These are phyloP conservation scores for Paralagenidium karlingii DNA, from an alignment of 352 stramenopile species.

Conservation along the genomic window DNA sequence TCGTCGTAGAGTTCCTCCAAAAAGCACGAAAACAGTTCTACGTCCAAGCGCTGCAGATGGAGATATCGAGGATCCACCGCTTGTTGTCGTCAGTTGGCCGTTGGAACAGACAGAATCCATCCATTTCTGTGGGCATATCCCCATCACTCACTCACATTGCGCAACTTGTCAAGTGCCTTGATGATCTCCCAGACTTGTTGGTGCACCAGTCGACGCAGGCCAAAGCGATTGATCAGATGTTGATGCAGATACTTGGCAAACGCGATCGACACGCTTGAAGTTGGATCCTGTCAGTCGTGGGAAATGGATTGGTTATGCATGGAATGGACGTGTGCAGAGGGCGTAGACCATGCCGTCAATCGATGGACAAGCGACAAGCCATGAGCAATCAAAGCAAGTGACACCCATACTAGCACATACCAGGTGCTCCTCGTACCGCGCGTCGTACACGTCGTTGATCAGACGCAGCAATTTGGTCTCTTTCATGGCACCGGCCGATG, in stretches of 20 bases:
- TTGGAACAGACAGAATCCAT: neutral
- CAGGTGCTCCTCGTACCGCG: constrained; percentile 17
- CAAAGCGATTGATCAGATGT: constrained; percentile 57
- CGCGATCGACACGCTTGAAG: constrained; percentile 3
- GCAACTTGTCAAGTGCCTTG: no score
- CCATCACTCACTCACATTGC: no score
- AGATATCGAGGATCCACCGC: no score
- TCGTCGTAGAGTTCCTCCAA: constrained; percentile 34
- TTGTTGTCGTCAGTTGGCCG: no score
- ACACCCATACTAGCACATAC: constrained; percentile 8
- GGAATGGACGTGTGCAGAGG: no score
- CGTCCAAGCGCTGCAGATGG: constrained; percentile 34
- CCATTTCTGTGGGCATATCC: constrained; percentile 8
- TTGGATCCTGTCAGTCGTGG: no score
- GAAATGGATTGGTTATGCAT: no score
- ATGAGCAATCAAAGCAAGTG: neutral
- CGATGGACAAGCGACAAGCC: no score
- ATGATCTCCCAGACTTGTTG: constrained; percentile 48
- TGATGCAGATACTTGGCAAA: constrained; percentile 34
- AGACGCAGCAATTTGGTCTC: constrained; percentile 31
- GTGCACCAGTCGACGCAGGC: constrained; percentile 39
- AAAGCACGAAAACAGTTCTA: constrained; percentile 48
- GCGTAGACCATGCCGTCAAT: no score
- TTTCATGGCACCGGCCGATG: constrained; percentile 6
- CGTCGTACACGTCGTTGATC: constrained; percentile 66